Conservation (phyloP, 805 yeast species). For the Kluyveromyces aestuarii region DNA sequence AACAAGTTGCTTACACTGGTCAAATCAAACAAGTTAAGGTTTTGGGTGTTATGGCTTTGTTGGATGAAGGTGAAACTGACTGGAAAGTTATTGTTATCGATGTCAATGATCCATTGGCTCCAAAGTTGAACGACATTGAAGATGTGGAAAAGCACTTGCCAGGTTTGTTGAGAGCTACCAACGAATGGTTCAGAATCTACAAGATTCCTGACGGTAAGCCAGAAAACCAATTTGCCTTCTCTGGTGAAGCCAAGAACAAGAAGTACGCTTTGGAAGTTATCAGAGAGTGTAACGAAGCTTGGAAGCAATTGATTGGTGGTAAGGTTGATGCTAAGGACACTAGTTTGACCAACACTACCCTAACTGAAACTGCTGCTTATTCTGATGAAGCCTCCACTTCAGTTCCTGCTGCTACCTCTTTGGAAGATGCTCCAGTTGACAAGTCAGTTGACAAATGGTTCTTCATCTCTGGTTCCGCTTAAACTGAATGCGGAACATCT, state of each 20-base stretch:
- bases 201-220: conserved; percentile 98
- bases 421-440: conserved; percentile 90
- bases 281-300: conserved; percentile 73
- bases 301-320: conserved; percentile 69
- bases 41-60: conserved; percentile 86
- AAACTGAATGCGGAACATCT: conserved; percentile 3
- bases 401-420: conserved; percentile 63
- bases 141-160: conserved; percentile 88
- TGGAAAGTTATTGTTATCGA: conserved; percentile 91
- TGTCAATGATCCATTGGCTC: conserved; percentile 79
- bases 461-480: conserved; percentile 79
- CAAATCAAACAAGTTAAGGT: conserved; percentile 83
- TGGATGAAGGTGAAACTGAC: conserved; percentile 87
- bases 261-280: conserved; percentile 79
- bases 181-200: conserved; percentile 98
- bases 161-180: conserved; percentile 85
- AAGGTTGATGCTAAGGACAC: conserved; percentile 57
- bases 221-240: conserved; percentile 91
- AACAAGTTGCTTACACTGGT: conserved; percentile 55
- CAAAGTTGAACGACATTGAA: conserved; percentile 79
- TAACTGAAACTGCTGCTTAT: conserved; percentile 47
- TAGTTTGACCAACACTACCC: conserved; percentile 67
- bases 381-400: conserved; percentile 37
- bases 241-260: conserved; percentile 84
- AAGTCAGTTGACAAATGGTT: conserved; percentile 97